Base-by-base conservation (phyloP, 208 protist species). In the Giardia muris region DNA sequence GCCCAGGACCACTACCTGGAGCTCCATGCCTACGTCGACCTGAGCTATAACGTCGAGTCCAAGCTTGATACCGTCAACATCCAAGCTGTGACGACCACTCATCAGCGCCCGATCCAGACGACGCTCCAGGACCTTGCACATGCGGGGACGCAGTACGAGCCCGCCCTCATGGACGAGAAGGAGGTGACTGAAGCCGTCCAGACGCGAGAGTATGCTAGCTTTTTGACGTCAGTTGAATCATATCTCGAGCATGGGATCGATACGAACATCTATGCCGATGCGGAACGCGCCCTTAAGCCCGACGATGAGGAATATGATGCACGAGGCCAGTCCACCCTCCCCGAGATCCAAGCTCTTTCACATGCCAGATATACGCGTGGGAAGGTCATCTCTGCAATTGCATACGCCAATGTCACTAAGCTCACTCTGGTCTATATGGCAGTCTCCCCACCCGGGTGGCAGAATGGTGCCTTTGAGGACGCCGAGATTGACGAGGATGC, bases 1-100 rank as follows among this genome's bases (percentile, higher is more conserved):
- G n/a, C 87, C n/a, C 45, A 90, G n/a, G 87, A 90, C 43, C 87
- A 90, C 48, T 90, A 90, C 48, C n/a, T 47, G 2, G 87, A 90
- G 45, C 42, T 90, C 4, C 87, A 90, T 45, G 2, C 87, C 19
- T 47, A 47, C 1, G 30, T n/a, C n/a, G 87, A 90, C 1, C 44
- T 47, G 43, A 90, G 42, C n/a, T 47, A 47, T 47, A 4, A 22
- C 10, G 87, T 90, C 19, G 44, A 90, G 45, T 47, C 10, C n/a
- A 47, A 47, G 43, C 1, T 47, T 39, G 45, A 47, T 10, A 43
- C 87, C 45, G 2, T 2, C 46, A 47, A 22, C 48, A n/a, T 90
- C 2, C 45, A 90, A n/a, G 87, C 87, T n/a, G 44, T 47, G 19
- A 2, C 87, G 10, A 43, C 87, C n/a, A 90, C 87, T 90, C n/a